Conservation (phyloP, 768 basidiomycete species). For the Lactarius tabidus region DNA sequence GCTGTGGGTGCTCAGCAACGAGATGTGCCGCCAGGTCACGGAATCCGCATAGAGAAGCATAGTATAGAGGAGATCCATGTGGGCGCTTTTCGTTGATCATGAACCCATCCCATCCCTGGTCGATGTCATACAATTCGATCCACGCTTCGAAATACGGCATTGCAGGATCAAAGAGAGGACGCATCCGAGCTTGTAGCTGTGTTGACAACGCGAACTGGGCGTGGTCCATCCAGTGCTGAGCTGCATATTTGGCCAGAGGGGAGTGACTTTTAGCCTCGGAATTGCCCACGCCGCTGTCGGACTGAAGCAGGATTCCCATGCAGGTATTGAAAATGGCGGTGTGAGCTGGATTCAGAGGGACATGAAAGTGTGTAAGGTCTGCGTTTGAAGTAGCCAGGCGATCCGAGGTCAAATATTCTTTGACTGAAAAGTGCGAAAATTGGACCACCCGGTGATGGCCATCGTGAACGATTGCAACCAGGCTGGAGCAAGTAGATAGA, state of each 20-base stretch:
- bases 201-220: background rate
- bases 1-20: background rate
- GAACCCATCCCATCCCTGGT: background rate
- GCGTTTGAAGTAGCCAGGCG: background rate
- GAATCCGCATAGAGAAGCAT: background rate
- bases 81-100: accelerated
- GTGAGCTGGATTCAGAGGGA: background rate
- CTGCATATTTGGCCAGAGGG: background rate
- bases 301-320: background rate
- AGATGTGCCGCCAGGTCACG: background rate
- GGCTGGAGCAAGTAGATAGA: background rate
- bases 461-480: background rate
- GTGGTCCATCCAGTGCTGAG: background rate
- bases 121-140: background rate
- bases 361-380: background rate
- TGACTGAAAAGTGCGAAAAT: background rate
- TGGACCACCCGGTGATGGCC: background rate
- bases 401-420: background rate
- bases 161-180: background rate
- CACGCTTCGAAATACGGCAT: background rate
- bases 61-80: background rate
- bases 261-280: background rate
- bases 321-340: background rate
- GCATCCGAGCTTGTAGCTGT: background rate
- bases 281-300: background rate